Evolutionary conservation across 2,329 filamentous ascomycete genomes (phyloP).

Genomic region (Rhynchosporium secalis): DNA sequence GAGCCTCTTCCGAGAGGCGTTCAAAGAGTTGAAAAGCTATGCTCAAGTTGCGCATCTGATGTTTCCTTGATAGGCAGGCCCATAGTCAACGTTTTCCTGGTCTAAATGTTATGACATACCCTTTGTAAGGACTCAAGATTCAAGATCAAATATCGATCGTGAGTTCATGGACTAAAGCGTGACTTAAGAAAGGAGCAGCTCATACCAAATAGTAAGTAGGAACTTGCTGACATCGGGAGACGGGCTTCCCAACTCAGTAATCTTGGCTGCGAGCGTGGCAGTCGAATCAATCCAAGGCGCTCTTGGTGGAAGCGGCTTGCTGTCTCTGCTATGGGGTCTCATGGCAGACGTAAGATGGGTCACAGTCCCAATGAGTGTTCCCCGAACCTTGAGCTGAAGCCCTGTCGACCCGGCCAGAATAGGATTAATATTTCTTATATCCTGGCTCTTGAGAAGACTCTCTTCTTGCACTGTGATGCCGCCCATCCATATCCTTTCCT

Average conservation of each 20-base stretch:
- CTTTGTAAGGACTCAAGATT: too few relatives aligned
- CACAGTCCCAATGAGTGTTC: not conserved
- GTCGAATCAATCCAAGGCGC: conserved; percentile 13
- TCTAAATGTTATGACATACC: too few relatives aligned
- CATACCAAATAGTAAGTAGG: not conserved
- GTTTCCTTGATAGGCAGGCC: not conserved
- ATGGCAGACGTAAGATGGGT: conserved; percentile 7
- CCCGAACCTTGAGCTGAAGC: conserved; percentile 10
- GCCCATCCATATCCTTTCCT: conserved; percentile 16
- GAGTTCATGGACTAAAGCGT: too few relatives aligned
- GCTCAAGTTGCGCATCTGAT: not conserved
- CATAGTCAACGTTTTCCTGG: conserved; percentile 11
- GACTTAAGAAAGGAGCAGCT: too few relatives aligned
- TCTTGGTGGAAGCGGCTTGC: not conserved
- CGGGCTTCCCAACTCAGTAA: not conserved
- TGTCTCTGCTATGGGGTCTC: conserved; percentile 1
- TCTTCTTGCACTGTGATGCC: conserved; percentile 16
- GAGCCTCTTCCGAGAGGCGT: conserved; percentile 14
- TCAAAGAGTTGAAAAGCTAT: conserved; percentile 15
- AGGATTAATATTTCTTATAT: conserved; percentile 1
- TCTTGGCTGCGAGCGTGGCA: not conserved
- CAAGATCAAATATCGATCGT: too few relatives aligned
- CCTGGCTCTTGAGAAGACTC: conserved; percentile 2
- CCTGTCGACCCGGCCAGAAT: conserved; percentile 11
- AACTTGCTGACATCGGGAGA: not conserved